phyloP scores from a whole-genome alignment of 2,329 filamentous ascomycete genomes.

The Tolypocladium pustulatum region DNA sequence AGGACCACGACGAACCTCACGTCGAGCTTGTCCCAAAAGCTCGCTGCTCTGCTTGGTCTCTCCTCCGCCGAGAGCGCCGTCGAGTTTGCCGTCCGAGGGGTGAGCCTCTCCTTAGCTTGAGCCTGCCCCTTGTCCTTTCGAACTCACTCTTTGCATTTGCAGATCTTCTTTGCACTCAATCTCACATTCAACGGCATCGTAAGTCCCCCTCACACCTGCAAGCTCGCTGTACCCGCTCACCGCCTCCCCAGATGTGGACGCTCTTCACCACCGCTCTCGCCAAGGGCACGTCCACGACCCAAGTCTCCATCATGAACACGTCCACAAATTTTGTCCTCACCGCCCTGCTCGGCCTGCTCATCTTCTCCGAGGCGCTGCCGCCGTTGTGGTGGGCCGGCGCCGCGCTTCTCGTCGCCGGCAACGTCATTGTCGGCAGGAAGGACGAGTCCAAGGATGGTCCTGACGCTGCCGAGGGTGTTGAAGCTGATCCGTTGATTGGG shows the following conservation, averaged over 20 bases:
- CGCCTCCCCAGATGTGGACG: constrained; percentile 56
- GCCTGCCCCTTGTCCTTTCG: not conserved
- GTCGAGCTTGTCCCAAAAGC: constrained; percentile 30
- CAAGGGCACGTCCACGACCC: constrained; percentile 62
- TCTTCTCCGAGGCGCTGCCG: constrained; percentile 63
- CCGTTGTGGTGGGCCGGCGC: constrained; percentile 71
- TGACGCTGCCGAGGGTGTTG: constrained; percentile 12
- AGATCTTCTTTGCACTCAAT: constrained; percentile 69
- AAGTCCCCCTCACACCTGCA: constrained; percentile 16
- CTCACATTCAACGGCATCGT: constrained; percentile 63
- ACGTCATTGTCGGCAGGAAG: constrained; percentile 66
- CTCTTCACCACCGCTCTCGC: constrained; percentile 73
- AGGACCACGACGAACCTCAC: constrained; percentile 49
- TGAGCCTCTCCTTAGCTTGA: constrained; percentile 20
- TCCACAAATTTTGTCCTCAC: constrained; percentile 74
- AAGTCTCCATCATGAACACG: constrained; percentile 74
- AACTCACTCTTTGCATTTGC: not conserved
- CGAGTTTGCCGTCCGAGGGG: constrained; percentile 37
- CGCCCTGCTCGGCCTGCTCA: constrained; percentile 55
- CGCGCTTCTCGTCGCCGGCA: constrained; percentile 60
- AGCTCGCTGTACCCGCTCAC: not conserved
- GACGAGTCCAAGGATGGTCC: constrained; percentile 34
- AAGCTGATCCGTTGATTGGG: constrained; percentile 17
- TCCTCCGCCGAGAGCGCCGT: constrained; percentile 28
- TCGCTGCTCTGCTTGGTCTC: constrained; percentile 35